Base-by-base conservation (phyloP, 2,329 filamentous ascomycete species). In the Periconia sp. region DNA sequence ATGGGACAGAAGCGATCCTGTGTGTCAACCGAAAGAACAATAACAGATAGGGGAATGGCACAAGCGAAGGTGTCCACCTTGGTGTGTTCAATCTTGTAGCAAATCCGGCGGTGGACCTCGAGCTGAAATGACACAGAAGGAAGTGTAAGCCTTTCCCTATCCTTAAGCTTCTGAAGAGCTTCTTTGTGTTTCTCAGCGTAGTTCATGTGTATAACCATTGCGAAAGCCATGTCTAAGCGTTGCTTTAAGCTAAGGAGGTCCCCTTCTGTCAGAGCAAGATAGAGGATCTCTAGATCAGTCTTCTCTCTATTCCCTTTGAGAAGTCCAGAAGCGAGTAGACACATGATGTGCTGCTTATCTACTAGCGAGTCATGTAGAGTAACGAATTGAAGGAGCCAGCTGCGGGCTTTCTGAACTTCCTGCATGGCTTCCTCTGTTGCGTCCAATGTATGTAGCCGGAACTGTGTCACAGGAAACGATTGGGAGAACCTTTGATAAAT, bases 21-120 rank as follows among this genome's bases (percentile, higher is more conserved):
- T n/a, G n/a, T n/a, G 2, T 58, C 50, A 7, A 43, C 36, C 5
- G 40, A 3, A 4, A 36, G 8, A 19, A 15, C 26, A 22, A 57
- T 34, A 9, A 15, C 30, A 8, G 52, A 30, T 1, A 58, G 38
- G 1, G 53, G 48, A 15, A 57, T 31, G 4, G 54, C 56, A 35
- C 56, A 61, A 3, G 59, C 56, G 32, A 63, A 61, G 11, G 46
- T 40, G 32, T 61, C 56, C 13, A 63, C 36, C 9, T 34, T 40
- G 4, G 34, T 29, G 0, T 24, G 24, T 7, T 13, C 32, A 2
- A 30, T 18, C 18, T 45, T 54, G 3, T 47, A 17, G 3, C 34
- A 8, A 8, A 58, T 50, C 0, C 4, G 18, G 1, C 18, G 21
- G 9, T 41, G 38, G 17, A 48, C 43, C 15, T 19, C 28, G 2